Percentiles rank a stretch among this genome's conserved stretches.
Conservation (phyloP, 805 yeast genomes). For the Nakazawaea molendinolei region DNA sequence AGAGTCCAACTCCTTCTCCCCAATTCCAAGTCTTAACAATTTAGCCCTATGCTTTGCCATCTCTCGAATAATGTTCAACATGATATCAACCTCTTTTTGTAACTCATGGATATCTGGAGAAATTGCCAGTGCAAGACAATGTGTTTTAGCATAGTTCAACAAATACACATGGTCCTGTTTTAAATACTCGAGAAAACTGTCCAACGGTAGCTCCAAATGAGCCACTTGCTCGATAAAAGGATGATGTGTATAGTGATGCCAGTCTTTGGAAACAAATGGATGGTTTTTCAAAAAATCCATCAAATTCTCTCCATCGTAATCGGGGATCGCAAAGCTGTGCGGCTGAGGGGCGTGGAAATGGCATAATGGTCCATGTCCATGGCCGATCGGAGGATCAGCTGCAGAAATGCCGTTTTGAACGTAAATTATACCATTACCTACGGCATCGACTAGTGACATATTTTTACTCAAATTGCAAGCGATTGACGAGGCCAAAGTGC, state of each 20-base stretch:
- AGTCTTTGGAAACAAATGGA: slow-evolving; percentile 44
- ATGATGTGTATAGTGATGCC: slow-evolving; percentile 58
- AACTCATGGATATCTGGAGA: slow-evolving; percentile 51
- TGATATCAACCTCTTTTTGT: slow-evolving; percentile 41
- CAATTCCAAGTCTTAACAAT: slow-evolving; percentile 34
- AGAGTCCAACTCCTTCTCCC: slow-evolving; percentile 31
- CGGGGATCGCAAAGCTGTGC: slow-evolving; percentile 2
- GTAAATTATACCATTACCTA: slow-evolving; percentile 51
- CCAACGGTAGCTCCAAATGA: slow-evolving; percentile 38
- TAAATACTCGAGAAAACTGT: slow-evolving; percentile 38
- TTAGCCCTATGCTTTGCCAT: slow-evolving; percentile 47
- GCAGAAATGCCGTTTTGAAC: slow-evolving; percentile 56
- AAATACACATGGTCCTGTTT: slow-evolving; percentile 67
- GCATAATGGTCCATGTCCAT: slow-evolving; percentile 69
- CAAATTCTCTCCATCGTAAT: slow-evolving; percentile 28
- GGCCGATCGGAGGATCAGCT: slow-evolving; percentile 34
- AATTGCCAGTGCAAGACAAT: slow-evolving; percentile 54
- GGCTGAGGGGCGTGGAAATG: slow-evolving; percentile 32
- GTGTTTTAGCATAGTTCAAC: slow-evolving; percentile 60
- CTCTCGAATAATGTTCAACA: slow-evolving; percentile 48
- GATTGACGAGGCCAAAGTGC: slow-evolving; percentile 75
- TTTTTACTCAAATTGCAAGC: slow-evolving; percentile 67
- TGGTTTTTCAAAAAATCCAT: slow-evolving; percentile 48
- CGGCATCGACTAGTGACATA: slow-evolving; percentile 35
- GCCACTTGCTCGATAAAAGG: slow-evolving; percentile 53